Base-by-base conservation (phyloP, 768 basidiomycete genomes). In the Boletus sensibilis region DNA sequence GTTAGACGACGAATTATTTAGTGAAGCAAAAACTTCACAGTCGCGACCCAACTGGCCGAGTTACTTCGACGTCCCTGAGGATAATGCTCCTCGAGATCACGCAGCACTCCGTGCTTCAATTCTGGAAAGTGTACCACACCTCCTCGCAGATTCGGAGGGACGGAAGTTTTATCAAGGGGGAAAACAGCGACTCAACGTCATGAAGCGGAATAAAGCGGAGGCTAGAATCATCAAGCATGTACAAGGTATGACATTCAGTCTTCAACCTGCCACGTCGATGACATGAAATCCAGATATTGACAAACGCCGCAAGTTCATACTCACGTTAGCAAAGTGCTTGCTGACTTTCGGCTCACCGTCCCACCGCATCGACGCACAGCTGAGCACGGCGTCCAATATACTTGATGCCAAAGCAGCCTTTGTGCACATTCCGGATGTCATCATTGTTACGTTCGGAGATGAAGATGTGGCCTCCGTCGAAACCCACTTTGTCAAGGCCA, bases 271-370 rank as follows among this genome's bases (percentile, higher is more conserved):
- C 46, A 27, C 8, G 40, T 34, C 23, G 33, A 57, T 45, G 45
- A 47, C 54, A 35, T 23, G 56, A 44, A 33, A 53, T 34, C 16
- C 54, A 84, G 84, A 80, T 50, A 67, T 79, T 9, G 69, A 74
- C 31, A 76, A 73, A 44, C 78, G 83, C 49, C 78, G 80, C 54
- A 84, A 87, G 52, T 97, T 97, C 75, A 79, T 97, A 48, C 76
- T 95, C 63, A 87, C 87, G 67, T 81, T 97, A 25, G 91, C 92
- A 3, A 89, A 92, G 68, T 90, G 91, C 12, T 80, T 98, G 55
- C 83, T 98, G 68, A 80, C 86, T n/a, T 95, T 91, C 69, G 94
- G 94, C 20, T 90, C 94, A n/a, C 94, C 94, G 2, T 93, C 92
- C 21, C 95, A 97, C 71, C 82, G 95, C 20, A 88, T 95, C 59